Evolutionary conservation across 2,329 filamentous ascomycete genomes (phyloP).

Genomic region (Microcera coccophila): DNA sequence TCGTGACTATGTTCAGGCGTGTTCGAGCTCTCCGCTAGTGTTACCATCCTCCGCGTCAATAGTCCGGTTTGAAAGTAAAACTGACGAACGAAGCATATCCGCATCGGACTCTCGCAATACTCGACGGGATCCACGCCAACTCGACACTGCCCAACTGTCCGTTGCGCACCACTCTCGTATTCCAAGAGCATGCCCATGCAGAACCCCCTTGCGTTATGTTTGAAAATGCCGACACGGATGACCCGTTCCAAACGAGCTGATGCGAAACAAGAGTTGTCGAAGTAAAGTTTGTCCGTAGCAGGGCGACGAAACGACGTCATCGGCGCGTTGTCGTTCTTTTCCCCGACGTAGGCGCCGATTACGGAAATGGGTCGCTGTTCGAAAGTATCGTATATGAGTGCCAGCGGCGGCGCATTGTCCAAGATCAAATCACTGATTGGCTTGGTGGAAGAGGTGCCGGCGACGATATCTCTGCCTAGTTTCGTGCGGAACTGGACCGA

Average conservation of each 20-base stretch:
- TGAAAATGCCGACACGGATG: conserved; percentile 7
- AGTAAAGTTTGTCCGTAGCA: conserved; percentile 3
- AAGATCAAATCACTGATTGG: conserved; percentile 5
- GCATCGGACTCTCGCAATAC: conserved; percentile 6
- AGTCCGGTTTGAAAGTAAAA: background rate
- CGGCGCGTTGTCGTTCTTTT: conserved; percentile 1
- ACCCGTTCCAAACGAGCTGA: conserved; percentile 7
- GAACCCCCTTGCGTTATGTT: conserved; percentile 1
- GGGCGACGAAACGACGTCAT: conserved; percentile 6
- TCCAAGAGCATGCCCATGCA: conserved; percentile 14
- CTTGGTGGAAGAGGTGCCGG: conserved; percentile 3
- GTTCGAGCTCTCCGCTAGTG: conserved; percentile 4
- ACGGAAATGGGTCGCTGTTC: conserved; percentile 5
- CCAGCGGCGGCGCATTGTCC: conserved; percentile 2
- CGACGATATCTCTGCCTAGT: conserved; percentile 9
- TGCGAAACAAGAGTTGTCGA: conserved; percentile 10
- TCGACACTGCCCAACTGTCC: conserved; percentile 16
- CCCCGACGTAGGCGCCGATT: conserved; percentile 8
- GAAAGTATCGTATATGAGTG: conserved; percentile 7
- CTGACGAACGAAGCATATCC: conserved; percentile 9
- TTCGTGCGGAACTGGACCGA: conserved; percentile 12
- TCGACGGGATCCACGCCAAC: conserved; percentile 9
- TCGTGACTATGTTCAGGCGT: conserved; percentile 7
- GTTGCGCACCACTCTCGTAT: conserved; percentile 12
- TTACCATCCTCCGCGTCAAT: conserved; percentile 1